Evolutionary conservation across 179 eudicot genomes (phyloP).

Genomic region (Spergularia azorica): DNA sequence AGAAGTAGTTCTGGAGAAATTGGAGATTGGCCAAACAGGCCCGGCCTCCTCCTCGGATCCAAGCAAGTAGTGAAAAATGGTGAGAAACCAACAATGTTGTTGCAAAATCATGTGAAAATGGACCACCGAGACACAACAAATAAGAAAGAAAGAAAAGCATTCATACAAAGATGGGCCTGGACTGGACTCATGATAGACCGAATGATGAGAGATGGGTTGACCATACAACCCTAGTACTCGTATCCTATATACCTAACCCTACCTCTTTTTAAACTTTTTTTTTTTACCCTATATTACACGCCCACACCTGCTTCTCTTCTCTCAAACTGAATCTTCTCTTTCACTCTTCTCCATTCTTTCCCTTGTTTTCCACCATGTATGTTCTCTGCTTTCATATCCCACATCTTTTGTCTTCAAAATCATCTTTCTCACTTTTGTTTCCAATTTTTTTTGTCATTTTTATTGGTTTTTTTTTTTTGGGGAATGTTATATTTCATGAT

Average conservation of each 20-base stretch:
- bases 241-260: background rate
- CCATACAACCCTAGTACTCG: constrained; percentile 19
- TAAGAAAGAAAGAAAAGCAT: background rate
- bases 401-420: background rate
- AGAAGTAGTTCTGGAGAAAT: no score
- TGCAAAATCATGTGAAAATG: background rate
- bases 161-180: constrained; percentile 19
- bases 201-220: constrained; percentile 18
- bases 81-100: no score
- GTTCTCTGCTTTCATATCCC: background rate
- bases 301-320: background rate
- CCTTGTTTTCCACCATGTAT: background rate
- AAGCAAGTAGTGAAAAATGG: no score
- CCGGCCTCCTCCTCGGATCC: no score
- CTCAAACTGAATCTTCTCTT: background rate
- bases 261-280: background rate
- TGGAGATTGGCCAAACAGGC: no score
- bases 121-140: background rate
- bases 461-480: background rate
- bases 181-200: background rate
- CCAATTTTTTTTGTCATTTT: background rate
- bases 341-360: background rate
- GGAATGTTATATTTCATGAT: background rate
- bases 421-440: background rate
- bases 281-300: background rate